Conservation (phyloP, 192 early-diverging fungal species). For the Umbelopsis sp. region DNA sequence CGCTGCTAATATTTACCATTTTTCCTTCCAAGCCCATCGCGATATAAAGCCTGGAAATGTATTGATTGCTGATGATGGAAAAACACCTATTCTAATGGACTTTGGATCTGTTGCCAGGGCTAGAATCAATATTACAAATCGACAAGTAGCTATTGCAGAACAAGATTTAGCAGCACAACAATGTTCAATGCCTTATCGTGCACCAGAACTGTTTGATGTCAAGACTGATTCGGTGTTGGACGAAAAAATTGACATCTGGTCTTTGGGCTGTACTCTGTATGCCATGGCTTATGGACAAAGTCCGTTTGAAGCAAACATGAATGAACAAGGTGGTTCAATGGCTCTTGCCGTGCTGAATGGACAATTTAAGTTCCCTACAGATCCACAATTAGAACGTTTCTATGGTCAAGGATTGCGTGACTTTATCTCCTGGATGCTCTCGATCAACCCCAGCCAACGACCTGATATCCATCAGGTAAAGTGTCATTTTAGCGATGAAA, state of each 20-base stretch:
- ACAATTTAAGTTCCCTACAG: constrained; percentile 53
- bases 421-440: constrained; percentile 63
- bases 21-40: constrained; percentile 56
- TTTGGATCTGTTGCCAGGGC: constrained; percentile 70
- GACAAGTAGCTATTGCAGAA: constrained; percentile 63
- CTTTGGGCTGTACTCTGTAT: constrained; percentile 71
- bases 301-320: constrained; percentile 69
- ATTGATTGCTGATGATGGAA: constrained; percentile 64
- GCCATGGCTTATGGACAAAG: constrained; percentile 70
- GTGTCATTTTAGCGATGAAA: not conserved
- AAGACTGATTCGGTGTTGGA: constrained; percentile 59
- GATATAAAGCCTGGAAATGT: constrained; percentile 82
- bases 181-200: constrained; percentile 75
- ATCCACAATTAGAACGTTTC: constrained; percentile 32
- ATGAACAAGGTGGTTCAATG: constrained; percentile 69
- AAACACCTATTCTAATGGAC: constrained; percentile 75
- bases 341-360: constrained; percentile 72
- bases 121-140: constrained; percentile 51
- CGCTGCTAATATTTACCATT: not conserved
- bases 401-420: constrained; percentile 59
- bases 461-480: constrained; percentile 57
- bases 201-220: constrained; percentile 83
- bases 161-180: constrained; percentile 71
- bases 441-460: constrained; percentile 55
- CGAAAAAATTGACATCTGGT: constrained; percentile 80